Evolutionary conservation across 2,329 filamentous ascomycete genomes (phyloP).

Genomic region (Chaetomium globosum): DNA sequence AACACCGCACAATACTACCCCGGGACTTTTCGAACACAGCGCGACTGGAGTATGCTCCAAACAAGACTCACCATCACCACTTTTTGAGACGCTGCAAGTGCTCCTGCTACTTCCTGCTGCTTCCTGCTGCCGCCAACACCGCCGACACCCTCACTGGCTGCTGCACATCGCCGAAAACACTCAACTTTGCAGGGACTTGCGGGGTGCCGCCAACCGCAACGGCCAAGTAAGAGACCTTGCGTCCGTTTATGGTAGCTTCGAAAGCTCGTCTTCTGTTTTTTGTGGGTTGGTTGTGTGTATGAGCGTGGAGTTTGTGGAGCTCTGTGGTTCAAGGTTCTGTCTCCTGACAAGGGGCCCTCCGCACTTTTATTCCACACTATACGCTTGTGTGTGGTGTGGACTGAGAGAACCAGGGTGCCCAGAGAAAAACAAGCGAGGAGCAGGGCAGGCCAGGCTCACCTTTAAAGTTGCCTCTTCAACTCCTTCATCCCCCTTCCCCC

Average conservation of each 20-base stretch:
- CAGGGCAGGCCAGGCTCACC: slow-evolving; percentile 13
- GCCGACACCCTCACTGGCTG: neutral
- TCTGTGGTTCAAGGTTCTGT: slow-evolving; percentile 3
- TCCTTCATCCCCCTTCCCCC: slow-evolving; percentile 21
- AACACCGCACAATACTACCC: slow-evolving; percentile 36
- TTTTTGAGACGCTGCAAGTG: slow-evolving; percentile 31
- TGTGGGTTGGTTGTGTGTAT: slow-evolving; percentile 11
- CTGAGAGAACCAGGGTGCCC: slow-evolving; percentile 24
- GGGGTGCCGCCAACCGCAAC: slow-evolving; percentile 3
- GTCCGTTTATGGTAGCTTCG: neutral
- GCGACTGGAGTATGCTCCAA: slow-evolving; percentile 24
- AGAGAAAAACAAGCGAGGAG: slow-evolving; percentile 19
- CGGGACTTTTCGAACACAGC: slow-evolving; percentile 27
- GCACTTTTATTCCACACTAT: slow-evolving; percentile 11
- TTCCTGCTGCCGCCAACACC: slow-evolving; percentile 4
- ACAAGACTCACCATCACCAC: slow-evolving; percentile 23
- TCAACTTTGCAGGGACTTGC: slow-evolving; percentile 17
- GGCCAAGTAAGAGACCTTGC: neutral
- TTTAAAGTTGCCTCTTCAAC: slow-evolving; percentile 26
- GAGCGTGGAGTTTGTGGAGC: slow-evolving; percentile 19
- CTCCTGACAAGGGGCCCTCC: slow-evolving; percentile 7
- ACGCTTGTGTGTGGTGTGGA: slow-evolving; percentile 4
- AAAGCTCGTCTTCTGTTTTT: slow-evolving; percentile 11
- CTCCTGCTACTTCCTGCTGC: slow-evolving; percentile 11
- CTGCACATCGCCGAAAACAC: slow-evolving; percentile 16